Evolutionary conservation across 768 basidiomycete genomes (phyloP).

Genomic region (Xerocomellus dryophilus): DNA sequence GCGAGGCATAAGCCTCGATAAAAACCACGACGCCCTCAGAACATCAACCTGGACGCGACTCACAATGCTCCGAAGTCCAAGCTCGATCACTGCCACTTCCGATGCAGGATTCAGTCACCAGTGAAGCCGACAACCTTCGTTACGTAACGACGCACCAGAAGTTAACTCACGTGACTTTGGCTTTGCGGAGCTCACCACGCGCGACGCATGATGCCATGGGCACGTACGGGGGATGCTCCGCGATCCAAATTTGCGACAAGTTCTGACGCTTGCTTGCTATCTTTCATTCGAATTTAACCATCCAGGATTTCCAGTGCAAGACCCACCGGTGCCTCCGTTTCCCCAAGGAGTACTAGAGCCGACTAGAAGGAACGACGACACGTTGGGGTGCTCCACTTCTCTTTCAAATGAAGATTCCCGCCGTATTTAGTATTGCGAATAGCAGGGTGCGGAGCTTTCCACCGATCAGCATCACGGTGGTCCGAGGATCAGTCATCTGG

Average conservation of each 20-base stretch:
- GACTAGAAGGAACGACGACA: background rate
- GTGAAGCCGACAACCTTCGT: too few relatives aligned
- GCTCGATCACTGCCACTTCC: too few relatives aligned
- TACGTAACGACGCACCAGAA: background rate
- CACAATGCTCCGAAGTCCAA: too few relatives aligned
- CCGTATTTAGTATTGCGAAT: background rate
- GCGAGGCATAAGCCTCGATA: too few relatives aligned
- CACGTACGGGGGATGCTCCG: background rate
- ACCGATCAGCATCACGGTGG: background rate
- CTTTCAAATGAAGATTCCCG: slow-evolving; percentile 4
- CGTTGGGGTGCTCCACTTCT: background rate
- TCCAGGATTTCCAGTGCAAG: background rate
- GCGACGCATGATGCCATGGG: background rate
- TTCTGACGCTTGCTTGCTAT: background rate
- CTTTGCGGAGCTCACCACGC: background rate
- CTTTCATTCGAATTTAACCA: background rate
- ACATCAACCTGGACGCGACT: too few relatives aligned
- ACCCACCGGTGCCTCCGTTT: background rate
- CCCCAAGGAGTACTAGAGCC: background rate
- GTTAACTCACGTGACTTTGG: slow-evolving; percentile 12
- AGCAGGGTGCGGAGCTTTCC: background rate
- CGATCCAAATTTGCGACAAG: background rate
- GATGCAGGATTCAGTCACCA: too few relatives aligned
- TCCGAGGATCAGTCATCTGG: slow-evolving; percentile 15
- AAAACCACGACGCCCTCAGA: too few relatives aligned